Conservation (phyloP, 2,329 filamentous ascomycete species). For the Alternaria gansuensis region DNA sequence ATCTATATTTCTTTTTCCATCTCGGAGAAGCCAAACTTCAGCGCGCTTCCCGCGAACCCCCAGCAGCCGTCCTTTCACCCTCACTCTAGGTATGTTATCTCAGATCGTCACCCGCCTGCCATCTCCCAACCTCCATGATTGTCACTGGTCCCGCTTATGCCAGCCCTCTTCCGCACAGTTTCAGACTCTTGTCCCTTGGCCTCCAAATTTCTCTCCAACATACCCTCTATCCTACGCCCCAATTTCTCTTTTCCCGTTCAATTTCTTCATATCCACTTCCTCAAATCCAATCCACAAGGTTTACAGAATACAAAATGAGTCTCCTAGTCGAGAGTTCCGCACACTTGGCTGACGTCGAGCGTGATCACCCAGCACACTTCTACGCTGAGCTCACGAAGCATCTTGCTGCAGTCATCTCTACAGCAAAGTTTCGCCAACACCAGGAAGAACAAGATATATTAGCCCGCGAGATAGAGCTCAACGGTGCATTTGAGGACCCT, state of each 20-base stretch:
- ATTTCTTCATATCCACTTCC: neutral
- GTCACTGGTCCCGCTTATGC: neutral
- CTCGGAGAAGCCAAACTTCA: accelerated
- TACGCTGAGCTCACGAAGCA: neutral
- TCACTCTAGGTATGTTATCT: constrained; percentile 27
- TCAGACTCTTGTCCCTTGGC: neutral
- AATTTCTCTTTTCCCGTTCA: neutral
- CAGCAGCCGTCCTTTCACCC: constrained; percentile 18
- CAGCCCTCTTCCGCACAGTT: neutral
- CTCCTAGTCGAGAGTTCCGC: neutral
- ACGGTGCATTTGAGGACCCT: neutral
- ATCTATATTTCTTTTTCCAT: neutral
- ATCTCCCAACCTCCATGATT: constrained; percentile 11
- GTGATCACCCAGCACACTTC: neutral
- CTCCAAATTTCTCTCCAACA: neutral
- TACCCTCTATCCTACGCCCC: neutral
- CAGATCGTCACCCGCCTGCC: neutral
- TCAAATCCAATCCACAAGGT: neutral
- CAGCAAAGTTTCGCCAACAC: neutral
- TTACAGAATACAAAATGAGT: neutral
- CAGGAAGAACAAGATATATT: neutral
- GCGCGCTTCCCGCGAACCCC: neutral
- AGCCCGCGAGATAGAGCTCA: neutral
- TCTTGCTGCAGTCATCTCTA: neutral
- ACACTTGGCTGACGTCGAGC: neutral